Evolutionary conservation across 495 filamentous ascomycete species (phyloP), one percentile per base, ranked within the genome.

Genomic region (Talaromyces thailandensis): DNA sequence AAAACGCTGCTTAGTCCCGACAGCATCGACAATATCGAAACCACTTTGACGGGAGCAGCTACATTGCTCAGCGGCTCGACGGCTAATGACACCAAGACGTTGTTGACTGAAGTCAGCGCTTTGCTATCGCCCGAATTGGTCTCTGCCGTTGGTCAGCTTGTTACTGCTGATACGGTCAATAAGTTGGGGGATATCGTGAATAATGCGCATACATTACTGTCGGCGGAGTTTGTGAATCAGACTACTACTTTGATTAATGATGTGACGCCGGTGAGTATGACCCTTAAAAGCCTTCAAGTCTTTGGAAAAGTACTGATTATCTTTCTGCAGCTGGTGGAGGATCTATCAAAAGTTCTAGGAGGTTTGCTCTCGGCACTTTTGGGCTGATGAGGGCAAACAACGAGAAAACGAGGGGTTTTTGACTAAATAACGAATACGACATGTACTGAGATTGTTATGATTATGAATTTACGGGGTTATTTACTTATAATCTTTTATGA

Each of bases 221-320:
- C 74, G 32, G 66, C 65, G 60, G 60, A 66, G 14, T 76, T 76
- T 61, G 74, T 76, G 11, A 70, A 75, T 43, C 76, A 83, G 52
- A 83, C 80, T 29, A 74, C 73, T 1, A 76, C 76, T 26, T 62
- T 83, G 56, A 81, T 83, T 63, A 74, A 69, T 6, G 79, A 81
- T 69, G 79, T 79, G 12, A 80, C 79, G 58, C 80, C 80, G 66
- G 80, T 83, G 73, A 63, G 79, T 70, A 40, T 62, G 2, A 14
- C 32, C 4, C 23, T 55, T 6, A 43, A 45, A 59, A 12, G 23
- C n/a, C 12, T 37, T 43, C 25, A 23, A 31, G 1, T 14, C 1
- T 43, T 26, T 25, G 21, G 25, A 52, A 23, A 56, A 31, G 29
- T 24, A 35, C 55, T 57, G 6, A 57, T 31, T 7, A 32, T 16